Conservation (phyloP, 768 basidiomycete genomes). For the Crassisporium funariophilum region DNA sequence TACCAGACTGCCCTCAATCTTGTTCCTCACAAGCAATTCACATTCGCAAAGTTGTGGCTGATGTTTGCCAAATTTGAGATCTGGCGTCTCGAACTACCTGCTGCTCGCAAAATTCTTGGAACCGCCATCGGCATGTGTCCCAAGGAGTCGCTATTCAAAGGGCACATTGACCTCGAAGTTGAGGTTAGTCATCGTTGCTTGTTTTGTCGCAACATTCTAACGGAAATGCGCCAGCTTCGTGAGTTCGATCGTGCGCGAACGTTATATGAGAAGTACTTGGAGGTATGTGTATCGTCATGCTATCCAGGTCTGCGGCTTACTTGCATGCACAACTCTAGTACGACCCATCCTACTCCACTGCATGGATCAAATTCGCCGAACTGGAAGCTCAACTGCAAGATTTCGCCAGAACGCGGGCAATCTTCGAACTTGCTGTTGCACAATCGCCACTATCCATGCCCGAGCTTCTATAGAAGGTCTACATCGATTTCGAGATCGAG, state of each 20-base stretch:
- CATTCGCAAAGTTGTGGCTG: constrained; percentile 96
- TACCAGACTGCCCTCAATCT: constrained; percentile 89
- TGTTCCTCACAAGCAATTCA: constrained; percentile 95
- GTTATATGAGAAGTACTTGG: constrained; percentile 92
- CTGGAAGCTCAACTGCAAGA: constrained; percentile 88
- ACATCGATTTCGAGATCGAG: constrained; percentile 94
- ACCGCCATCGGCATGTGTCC: constrained; percentile 94
- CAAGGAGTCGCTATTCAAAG: constrained; percentile 93
- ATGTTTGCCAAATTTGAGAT: constrained; percentile 93
- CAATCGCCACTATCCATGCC: constrained; percentile 92
- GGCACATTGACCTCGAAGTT: constrained; percentile 92
- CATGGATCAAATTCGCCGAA: constrained; percentile 97
- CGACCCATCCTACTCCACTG: constrained; percentile 86
- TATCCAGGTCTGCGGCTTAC: too few species aligned
- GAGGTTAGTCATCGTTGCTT: constrained; percentile 73
- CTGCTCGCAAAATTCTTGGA: constrained; percentile 89
- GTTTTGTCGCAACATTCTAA: too few species aligned
- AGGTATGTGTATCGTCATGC: too few species aligned
- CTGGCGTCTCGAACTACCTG: constrained; percentile 74
- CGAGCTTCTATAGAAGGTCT: constrained; percentile 91
- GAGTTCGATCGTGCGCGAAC: constrained; percentile 94
- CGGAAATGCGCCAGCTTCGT: constrained; percentile 56
- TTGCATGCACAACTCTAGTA: constrained; percentile 44
- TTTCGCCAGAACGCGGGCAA: constrained; percentile 84
- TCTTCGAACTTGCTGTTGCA: constrained; percentile 89